Percentiles rank a stretch among this genome's conserved stretches.
phyloP scores from a whole-genome alignment of 495 filamentous ascomycete species.

The Aspergillus sparsus region DNA sequence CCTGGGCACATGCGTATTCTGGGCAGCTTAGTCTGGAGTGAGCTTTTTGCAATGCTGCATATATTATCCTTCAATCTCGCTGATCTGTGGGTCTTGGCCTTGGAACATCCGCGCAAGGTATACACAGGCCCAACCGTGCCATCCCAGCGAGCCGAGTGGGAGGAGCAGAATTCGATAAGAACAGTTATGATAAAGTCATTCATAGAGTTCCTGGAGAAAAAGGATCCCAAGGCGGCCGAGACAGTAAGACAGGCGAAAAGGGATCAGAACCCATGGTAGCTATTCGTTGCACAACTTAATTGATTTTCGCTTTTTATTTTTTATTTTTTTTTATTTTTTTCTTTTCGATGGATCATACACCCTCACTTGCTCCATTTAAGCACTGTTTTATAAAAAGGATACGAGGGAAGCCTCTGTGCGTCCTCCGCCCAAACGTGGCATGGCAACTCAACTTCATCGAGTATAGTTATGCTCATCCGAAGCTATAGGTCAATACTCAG shows the following conservation, averaged over 20 bases:
- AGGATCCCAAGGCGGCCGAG: neutral
- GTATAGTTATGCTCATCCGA: no score
- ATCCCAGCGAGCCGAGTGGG: slow-evolving; percentile 22
- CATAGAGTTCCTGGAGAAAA: neutral
- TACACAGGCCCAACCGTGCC: slow-evolving; percentile 35
- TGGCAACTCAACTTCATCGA: no score
- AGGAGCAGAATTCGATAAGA: slow-evolving; percentile 20
- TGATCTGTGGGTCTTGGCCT: slow-evolving; percentile 34
- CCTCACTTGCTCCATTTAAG: no score
- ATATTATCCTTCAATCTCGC: slow-evolving; percentile 17
- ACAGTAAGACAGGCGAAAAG: neutral
- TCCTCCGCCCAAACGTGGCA: no score
- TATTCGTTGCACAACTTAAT: no score
- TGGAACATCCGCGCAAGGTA: slow-evolving; percentile 33
- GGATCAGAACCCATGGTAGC: no score
- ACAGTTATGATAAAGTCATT: neutral
- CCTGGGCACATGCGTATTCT: slow-evolving; percentile 34
- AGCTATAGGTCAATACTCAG: no score
- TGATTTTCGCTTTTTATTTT: no score
- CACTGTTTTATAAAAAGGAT: no score
- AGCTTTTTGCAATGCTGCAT: slow-evolving; percentile 29
- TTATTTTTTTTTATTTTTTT: no score
- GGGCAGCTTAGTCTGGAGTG: slow-evolving; percentile 37
- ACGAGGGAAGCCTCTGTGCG: no score
- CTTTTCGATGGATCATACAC: no score